Evolutionary conservation across 305 asterid species (phyloP).

Genomic region (Fraxinus albicans): DNA sequence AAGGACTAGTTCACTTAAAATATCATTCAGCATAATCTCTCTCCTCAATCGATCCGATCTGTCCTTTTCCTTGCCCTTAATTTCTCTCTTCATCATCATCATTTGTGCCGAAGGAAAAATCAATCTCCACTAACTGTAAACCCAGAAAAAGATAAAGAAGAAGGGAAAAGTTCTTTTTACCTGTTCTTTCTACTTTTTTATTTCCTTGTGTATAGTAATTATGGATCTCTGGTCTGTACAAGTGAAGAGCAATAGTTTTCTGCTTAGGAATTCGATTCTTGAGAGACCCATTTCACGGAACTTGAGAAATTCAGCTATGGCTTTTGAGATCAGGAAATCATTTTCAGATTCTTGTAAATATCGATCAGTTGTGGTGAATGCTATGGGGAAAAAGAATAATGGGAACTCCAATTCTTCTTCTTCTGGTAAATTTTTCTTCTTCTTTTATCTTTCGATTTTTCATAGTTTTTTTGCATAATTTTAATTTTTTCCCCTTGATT

Average conservation of each 20-base stretch:
- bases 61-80: background rate
- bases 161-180: background rate
- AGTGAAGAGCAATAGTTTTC: conserved; percentile 37
- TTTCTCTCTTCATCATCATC: background rate
- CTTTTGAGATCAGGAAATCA: conserved; percentile 33
- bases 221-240: conserved; percentile 57
- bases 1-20: too few relatives aligned
- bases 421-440: conserved; percentile 36
- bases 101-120: background rate
- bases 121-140: background rate
- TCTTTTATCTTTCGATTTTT: background rate
- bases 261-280: conserved; percentile 32
- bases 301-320: conserved; percentile 30
- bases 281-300: conserved; percentile 40
- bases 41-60: background rate
- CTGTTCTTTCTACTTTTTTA: background rate
- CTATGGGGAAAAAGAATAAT: conserved; percentile 45
- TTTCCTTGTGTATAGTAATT: background rate
- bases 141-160: background rate
- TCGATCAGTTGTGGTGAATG: conserved; percentile 38
- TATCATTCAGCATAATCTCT: conserved; percentile 35
- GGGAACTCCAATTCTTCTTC: conserved; percentile 41
- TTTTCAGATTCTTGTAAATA: conserved; percentile 21
- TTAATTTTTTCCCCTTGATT: background rate
- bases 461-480: background rate